A percentile compares a stretch with the other conserved stretches of the same genome.
Evolutionary conservation across 2,329 filamentous ascomycete genomes (phyloP).

Genomic region (Talaromyces sp.): DNA sequence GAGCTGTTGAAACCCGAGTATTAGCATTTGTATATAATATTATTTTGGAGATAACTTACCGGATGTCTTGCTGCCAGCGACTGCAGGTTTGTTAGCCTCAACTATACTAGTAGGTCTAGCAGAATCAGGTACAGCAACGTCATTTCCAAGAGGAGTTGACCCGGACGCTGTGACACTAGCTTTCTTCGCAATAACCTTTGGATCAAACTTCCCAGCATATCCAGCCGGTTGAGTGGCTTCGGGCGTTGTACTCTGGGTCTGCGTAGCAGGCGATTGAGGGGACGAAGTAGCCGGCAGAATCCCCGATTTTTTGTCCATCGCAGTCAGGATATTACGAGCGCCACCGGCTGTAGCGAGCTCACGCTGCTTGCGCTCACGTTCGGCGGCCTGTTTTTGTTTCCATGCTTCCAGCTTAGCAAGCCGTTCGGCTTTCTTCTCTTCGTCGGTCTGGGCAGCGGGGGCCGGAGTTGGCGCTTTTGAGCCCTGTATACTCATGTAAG

Average conservation of each 20-base stretch:
- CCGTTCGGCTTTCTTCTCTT: conserved; percentile 73
- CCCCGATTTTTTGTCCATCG: conserved; percentile 68
- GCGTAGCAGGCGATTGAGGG: conserved; percentile 48
- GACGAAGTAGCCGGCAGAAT: conserved; percentile 50
- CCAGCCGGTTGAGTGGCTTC: conserved; percentile 40
- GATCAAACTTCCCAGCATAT: conserved; percentile 78
- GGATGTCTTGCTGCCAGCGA: conserved; percentile 37
- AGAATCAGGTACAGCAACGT: conserved; percentile 48
- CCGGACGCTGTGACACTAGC: conserved; percentile 57
- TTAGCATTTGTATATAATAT: conserved; percentile 6
- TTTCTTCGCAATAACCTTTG: conserved; percentile 81
- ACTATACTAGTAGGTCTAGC: conserved; percentile 40
- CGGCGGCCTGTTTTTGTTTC: conserved; percentile 81
- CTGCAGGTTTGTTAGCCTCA: conserved; percentile 41
- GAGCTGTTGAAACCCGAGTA: conserved; percentile 41
- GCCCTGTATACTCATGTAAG: conserved; percentile 38
- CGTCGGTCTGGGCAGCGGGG: conserved; percentile 56
- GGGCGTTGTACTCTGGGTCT: conserved; percentile 15
- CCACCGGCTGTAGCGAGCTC: conserved; percentile 60
- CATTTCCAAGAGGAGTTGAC: conserved; percentile 52
- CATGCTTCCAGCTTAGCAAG: conserved; percentile 80
- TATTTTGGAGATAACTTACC: conserved; percentile 26
- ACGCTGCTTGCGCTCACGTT: conserved; percentile 67
- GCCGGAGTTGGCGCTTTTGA: conserved; percentile 48
- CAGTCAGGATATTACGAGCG: conserved; percentile 63